These are phyloP conservation scores for Talaromyces marneffei DNA, from an alignment of 2,329 filamentous ascomycete species.

Conservation along the genomic window DNA sequence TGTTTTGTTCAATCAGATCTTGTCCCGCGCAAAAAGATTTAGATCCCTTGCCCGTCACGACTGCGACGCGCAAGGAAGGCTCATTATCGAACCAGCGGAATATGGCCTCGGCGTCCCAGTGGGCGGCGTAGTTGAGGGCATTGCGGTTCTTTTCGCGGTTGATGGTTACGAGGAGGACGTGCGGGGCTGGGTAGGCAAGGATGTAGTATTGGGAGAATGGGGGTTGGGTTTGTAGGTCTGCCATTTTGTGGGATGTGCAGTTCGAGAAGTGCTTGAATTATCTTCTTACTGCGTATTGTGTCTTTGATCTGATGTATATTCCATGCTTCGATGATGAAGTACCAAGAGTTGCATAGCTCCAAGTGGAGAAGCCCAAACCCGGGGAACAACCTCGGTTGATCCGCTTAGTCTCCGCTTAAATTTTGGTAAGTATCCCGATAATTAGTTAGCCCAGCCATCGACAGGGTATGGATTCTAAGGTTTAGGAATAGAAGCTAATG, in stretches of 20 bases:
- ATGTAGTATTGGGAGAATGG: conserved; percentile 28
- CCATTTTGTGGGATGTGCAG: neutral
- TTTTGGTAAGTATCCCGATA: neutral
- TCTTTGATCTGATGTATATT: neutral
- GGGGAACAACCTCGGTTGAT: conserved; percentile 6
- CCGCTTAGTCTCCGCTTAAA: neutral
- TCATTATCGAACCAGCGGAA: conserved; percentile 44
- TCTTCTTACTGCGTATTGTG: neutral
- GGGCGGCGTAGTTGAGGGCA: conserved; percentile 39
- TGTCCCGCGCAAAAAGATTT: conserved; percentile 42
- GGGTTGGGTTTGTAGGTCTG: conserved; percentile 14
- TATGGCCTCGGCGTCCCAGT: conserved; percentile 38
- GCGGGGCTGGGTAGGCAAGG: conserved; percentile 40
- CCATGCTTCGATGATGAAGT: neutral
- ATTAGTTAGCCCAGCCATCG: no score
- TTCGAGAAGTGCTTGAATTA: neutral
- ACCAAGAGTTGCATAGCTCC: neutral
- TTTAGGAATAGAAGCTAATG: neutral
- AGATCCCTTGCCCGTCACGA: conserved; percentile 41
- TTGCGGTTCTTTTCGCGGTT: conserved; percentile 41
- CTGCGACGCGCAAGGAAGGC: conserved; percentile 34
- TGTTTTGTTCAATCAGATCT: conserved; percentile 41
- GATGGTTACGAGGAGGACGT: conserved; percentile 45
- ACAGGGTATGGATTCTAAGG: no score
- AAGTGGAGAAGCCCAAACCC: neutral